Evolutionary conservation across 2,329 filamentous ascomycete species (phyloP).

Genomic region (Penicillium sp.): DNA sequence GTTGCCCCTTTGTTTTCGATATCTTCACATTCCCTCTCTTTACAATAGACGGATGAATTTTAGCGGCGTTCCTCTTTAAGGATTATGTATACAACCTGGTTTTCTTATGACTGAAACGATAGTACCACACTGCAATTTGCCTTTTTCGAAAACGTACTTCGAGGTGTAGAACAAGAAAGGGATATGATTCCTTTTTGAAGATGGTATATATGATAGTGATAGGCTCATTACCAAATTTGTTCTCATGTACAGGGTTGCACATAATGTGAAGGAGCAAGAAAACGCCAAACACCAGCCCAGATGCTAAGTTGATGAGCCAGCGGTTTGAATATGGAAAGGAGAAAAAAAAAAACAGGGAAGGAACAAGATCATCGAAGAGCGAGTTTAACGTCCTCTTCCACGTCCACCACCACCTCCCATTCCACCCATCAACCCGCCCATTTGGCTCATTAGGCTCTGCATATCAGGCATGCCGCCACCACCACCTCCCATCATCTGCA

Average conservation of each 20-base stretch:
- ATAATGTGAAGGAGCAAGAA: conserved; percentile 7
- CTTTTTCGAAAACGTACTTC: not conserved
- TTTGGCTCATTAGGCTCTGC: conserved; percentile 73
- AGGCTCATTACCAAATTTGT: conserved; percentile 5
- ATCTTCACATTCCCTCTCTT: not conserved
- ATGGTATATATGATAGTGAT: conserved; percentile 13
- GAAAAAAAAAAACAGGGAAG: conserved; percentile 5
- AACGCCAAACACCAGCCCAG: conserved; percentile 23
- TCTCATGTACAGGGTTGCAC: conserved; percentile 11
- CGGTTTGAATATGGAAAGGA: conserved; percentile 10
- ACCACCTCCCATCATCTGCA: conserved; percentile 82
- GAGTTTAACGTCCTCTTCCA: conserved; percentile 30
- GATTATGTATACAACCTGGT: conserved; percentile 20
- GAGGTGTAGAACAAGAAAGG: not conserved
- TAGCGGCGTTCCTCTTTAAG: conserved; percentile 11
- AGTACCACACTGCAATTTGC: not conserved
- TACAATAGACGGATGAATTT: conserved; percentile 13
- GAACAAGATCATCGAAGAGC: conserved; percentile 1
- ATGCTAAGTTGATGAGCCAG: conserved; percentile 19
- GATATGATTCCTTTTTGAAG: not conserved
- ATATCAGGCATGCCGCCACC: conserved; percentile 69
- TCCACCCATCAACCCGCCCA: conserved; percentile 61
- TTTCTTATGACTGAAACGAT: conserved; percentile 23
- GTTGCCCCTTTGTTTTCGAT: not conserved
- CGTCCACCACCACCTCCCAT: conserved; percentile 44